Conservation (phyloP, 306 rosid genomes). For the Inga leiocalycina region DNA sequence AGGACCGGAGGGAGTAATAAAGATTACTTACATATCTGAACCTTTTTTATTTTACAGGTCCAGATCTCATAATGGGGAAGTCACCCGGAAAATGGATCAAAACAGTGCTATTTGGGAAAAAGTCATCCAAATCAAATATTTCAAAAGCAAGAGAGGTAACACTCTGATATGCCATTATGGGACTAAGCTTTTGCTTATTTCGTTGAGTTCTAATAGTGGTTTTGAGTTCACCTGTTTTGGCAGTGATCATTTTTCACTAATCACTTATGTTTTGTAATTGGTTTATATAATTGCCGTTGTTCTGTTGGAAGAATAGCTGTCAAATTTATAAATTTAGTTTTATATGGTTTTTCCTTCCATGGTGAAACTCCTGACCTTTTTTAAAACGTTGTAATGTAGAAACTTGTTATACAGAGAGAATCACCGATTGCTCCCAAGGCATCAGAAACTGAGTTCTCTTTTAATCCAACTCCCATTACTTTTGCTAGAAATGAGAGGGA, state of each 20-base stretch:
- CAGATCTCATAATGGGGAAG: constrained; percentile 66
- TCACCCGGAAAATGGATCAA: constrained; percentile 94
- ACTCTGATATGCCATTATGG: neutral
- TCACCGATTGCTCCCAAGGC: constrained; percentile 49
- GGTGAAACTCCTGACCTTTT: constrained; percentile 23
- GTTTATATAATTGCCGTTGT: neutral
- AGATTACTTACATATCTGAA: neutral
- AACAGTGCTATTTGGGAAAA: constrained; percentile 75
- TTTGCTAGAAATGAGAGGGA: constrained; percentile 41
- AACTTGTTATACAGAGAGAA: constrained; percentile 52
- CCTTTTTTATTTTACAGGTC: constrained; percentile 31
- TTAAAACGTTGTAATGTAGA: constrained; percentile 38
- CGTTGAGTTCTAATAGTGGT: neutral
- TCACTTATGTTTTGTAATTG: neutral
- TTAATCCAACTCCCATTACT: constrained; percentile 39
- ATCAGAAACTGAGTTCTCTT: constrained; percentile 39
- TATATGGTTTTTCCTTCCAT: neutral
- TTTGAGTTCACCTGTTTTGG: constrained; percentile 19
- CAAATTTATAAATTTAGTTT: neutral
- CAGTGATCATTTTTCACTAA: neutral
- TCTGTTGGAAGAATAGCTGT: neutral
- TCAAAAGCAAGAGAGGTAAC: constrained; percentile 61
- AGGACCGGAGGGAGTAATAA: too few species aligned
- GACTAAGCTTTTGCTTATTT: constrained; percentile 8
- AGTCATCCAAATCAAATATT: constrained; percentile 60